Conservation (phyloP, 2,329 filamentous ascomycete genomes). For the Meredithiella fracta region DNA sequence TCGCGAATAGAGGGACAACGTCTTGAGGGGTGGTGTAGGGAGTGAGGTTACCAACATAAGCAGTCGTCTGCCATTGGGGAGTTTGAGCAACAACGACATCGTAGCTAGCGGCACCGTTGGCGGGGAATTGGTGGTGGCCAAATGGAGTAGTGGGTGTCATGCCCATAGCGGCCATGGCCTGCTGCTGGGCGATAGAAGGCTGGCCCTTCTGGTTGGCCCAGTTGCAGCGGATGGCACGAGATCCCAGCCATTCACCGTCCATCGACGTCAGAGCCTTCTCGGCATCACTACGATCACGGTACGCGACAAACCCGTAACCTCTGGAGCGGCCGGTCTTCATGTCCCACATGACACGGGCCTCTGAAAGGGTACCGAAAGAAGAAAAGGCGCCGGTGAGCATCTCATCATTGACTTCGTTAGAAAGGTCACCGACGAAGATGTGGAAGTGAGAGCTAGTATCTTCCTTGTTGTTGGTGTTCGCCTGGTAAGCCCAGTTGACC, state of each 20-base stretch:
- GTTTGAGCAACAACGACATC: slow-evolving; percentile 95
- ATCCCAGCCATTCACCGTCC: slow-evolving; percentile 98
- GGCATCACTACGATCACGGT: slow-evolving; percentile 81
- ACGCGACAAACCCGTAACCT: slow-evolving; percentile 95
- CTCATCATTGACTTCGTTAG: slow-evolving; percentile 97
- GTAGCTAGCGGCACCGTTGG: slow-evolving; percentile 90
- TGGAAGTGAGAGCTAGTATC: slow-evolving; percentile 98
- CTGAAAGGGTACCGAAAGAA: slow-evolving; percentile 86
- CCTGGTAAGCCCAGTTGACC: slow-evolving; percentile 99
- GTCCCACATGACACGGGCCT: slow-evolving; percentile 99
- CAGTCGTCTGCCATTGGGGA: slow-evolving; percentile 93
- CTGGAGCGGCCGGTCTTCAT: slow-evolving; percentile 98
- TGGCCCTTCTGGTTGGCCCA: slow-evolving; percentile 99
- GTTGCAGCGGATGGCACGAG: slow-evolving; percentile 95
- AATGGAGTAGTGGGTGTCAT: slow-evolving; percentile 95
- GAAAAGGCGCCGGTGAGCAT: slow-evolving; percentile 86
- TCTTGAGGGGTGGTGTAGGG: slow-evolving; percentile 96
- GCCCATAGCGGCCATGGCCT: slow-evolving; percentile 92
- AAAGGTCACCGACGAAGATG: slow-evolving; percentile 94
- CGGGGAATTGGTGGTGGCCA: slow-evolving; percentile 94
- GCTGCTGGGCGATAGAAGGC: slow-evolving; percentile 93
- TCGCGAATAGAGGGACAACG: slow-evolving; percentile 93
- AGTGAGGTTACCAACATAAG: slow-evolving; percentile 93
- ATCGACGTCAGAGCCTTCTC: slow-evolving; percentile 94
- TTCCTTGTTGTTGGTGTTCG: slow-evolving; percentile 84